A percentile compares a stretch with the other conserved stretches of the same genome.
Conservation (phyloP, 352 stramenopile genomes). For the Phytophthora ramorum region DNA sequence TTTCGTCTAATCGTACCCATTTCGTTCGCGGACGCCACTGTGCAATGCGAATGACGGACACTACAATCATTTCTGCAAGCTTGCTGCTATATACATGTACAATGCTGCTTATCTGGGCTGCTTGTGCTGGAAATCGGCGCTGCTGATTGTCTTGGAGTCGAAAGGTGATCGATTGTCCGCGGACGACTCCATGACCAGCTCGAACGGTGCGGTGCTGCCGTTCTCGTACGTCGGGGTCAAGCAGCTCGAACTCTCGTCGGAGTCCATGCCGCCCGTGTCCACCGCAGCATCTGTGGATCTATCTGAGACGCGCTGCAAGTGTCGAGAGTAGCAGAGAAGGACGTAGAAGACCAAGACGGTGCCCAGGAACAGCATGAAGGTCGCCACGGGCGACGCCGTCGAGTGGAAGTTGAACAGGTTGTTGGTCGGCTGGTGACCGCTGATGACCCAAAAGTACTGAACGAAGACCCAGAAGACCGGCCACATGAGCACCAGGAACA, state of each 20-base stretch:
- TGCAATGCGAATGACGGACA: not conserved
- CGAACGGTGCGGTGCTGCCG: conserved; percentile 44
- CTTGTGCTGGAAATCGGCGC: conserved; percentile 21
- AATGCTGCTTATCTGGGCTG: conserved; percentile 15
- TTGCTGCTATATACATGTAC: conserved; percentile 17
- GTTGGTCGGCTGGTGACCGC: conserved; percentile 60
- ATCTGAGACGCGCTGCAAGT: conserved; percentile 46
- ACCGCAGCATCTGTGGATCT: conserved; percentile 19
- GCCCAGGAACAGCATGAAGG: conserved; percentile 43
- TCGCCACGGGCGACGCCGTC: conserved; percentile 39
- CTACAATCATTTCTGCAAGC: conserved; percentile 1
- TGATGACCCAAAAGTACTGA: conserved; percentile 64
- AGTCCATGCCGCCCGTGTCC: conserved; percentile 30
- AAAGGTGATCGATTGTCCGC: conserved; percentile 17
- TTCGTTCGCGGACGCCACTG: conserved; percentile 16
- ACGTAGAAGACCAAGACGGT: conserved; percentile 53
- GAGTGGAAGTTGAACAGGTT: conserved; percentile 72
- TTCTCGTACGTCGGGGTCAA: conserved; percentile 36
- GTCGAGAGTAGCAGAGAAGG: conserved; percentile 41
- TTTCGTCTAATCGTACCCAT: conserved; percentile 23
- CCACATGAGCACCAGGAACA: conserved; percentile 66
- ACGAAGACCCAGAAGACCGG: conserved; percentile 60
- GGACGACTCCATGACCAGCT: conserved; percentile 49
- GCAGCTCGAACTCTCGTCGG: conserved; percentile 36
- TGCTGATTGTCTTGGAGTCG: conserved; percentile 24